Conservation (phyloP, 257 asterid genomes). For the Przewalskia tangutica region DNA sequence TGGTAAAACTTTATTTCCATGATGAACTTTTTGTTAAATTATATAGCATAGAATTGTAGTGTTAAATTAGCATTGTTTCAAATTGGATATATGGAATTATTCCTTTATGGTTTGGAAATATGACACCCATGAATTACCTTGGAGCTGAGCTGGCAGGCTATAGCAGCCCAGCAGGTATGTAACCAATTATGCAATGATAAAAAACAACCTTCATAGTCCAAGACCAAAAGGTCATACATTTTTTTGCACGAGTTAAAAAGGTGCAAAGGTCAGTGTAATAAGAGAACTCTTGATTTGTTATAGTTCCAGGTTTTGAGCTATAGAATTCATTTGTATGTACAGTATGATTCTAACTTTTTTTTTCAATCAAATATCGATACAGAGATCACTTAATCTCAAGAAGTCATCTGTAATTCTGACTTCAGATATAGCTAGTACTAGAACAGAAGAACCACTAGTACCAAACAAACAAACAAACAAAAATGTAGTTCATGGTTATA, state of each 20-base stretch:
- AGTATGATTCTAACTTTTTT: not conserved
- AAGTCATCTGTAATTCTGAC: not conserved
- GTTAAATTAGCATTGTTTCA: no score
- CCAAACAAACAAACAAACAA: not conserved
- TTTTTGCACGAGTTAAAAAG: not conserved
- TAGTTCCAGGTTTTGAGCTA: not conserved
- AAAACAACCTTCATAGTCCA: not conserved
- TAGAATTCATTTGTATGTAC: not conserved
- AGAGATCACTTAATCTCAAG: not conserved
- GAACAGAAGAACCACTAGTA: not conserved
- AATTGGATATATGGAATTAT: no score
- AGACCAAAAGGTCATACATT: not conserved
- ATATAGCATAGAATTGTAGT: no score
- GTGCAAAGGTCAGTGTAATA: no score
- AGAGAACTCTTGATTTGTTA: not conserved
- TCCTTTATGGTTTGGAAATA: no score
- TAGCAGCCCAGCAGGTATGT: no score
- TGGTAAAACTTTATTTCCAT: no score
- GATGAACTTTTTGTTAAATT: no score
- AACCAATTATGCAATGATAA: no score
- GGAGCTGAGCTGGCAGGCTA: no score
- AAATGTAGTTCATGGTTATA: not conserved
- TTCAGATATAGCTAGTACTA: not conserved
- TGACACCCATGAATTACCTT: no score
- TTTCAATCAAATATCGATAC: not conserved